A percentile compares a stretch with the other conserved stretches of the same genome.
These are phyloP conservation scores for Psilocybe subaeruginosa DNA, from an alignment of 768 basidiomycete genomes.

Conservation along the genomic window DNA sequence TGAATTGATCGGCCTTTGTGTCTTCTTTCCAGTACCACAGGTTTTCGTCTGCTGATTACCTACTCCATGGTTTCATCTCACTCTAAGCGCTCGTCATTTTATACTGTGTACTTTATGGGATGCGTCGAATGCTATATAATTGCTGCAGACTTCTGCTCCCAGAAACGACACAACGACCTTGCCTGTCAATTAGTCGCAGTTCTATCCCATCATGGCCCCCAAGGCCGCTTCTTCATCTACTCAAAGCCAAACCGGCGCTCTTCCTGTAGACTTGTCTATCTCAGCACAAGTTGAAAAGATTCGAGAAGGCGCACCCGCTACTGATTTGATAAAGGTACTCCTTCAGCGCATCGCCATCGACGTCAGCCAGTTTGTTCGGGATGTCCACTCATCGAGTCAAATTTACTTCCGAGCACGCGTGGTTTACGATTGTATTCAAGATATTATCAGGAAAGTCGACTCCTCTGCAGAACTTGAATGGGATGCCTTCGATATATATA, in stretches of 20 bases:
- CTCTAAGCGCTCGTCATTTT: background rate
- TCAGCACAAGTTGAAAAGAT: constrained; percentile 5
- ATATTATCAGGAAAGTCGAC: constrained; percentile 20
- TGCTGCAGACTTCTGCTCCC: background rate
- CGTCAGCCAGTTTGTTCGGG: constrained; percentile 15
- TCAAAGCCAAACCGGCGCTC: background rate
- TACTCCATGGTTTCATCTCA: background rate
- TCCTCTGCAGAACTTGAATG: constrained; percentile 1
- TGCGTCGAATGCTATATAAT: background rate
- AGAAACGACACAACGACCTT: background rate
- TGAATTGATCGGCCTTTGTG: background rate
- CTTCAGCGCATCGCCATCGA: constrained; percentile 19
- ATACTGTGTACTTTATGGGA: background rate
- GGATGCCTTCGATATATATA: background rate
- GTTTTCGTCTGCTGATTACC: background rate
- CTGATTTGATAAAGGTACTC: constrained; percentile 22
- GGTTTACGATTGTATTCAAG: constrained; percentile 23
- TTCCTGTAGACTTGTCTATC: constrained; percentile 11
- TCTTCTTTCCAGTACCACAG: background rate
- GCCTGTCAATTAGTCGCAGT: background rate
- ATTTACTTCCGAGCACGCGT: constrained; percentile 18
- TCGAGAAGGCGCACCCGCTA: constrained; percentile 17
- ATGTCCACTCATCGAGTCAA: constrained; percentile 18
- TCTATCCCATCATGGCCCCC: background rate
- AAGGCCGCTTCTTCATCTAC: background rate